Conservation (phyloP, 2,329 filamentous ascomycete genomes). For the Aspergillus spinulosporus region DNA sequence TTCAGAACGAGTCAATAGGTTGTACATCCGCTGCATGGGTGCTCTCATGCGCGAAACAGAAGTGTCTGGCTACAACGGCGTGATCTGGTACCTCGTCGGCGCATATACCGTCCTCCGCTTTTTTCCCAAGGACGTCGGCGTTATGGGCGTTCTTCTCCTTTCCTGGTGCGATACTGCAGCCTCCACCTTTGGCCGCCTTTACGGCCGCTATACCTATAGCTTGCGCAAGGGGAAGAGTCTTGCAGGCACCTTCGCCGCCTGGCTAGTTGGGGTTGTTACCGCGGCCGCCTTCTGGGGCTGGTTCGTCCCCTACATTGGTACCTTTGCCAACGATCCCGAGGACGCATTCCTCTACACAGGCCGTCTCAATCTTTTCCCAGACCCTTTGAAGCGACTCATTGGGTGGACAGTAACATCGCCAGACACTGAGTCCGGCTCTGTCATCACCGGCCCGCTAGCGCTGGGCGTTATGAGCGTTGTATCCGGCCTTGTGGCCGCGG, state of each 20-base stretch:
- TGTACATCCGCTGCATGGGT: slow-evolving; percentile 82
- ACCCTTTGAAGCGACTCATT: slow-evolving; percentile 57
- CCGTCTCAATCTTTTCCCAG: slow-evolving; percentile 66
- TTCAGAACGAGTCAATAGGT: slow-evolving; percentile 75
- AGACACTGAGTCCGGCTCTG: slow-evolving; percentile 43
- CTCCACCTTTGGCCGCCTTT: slow-evolving; percentile 87
- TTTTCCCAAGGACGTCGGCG: slow-evolving; percentile 89
- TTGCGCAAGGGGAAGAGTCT: slow-evolving; percentile 87
- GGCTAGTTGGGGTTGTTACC: slow-evolving; percentile 76
- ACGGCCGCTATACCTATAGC: slow-evolving; percentile 82
- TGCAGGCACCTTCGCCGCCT: slow-evolving; percentile 83
- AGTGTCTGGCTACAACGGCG: slow-evolving; percentile 90
- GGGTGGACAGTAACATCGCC: slow-evolving; percentile 54
- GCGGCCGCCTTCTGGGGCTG: slow-evolving; percentile 87
- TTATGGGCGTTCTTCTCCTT: slow-evolving; percentile 84
- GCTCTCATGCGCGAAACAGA: slow-evolving; percentile 97
- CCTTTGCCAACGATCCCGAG: slow-evolving; percentile 67
- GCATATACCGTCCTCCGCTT: slow-evolving; percentile 82
- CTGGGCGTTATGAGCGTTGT: slow-evolving; percentile 79
- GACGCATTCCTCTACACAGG: slow-evolving; percentile 81
- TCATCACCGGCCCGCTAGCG: slow-evolving; percentile 69
- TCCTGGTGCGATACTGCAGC: slow-evolving; percentile 99
- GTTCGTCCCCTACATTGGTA: slow-evolving; percentile 68
- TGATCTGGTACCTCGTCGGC: slow-evolving; percentile 93
- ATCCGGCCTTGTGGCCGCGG: slow-evolving; percentile 84